phyloP scores from a whole-genome alignment of 176 grass and related monocot species.

The Musa troglodytarum region DNA sequence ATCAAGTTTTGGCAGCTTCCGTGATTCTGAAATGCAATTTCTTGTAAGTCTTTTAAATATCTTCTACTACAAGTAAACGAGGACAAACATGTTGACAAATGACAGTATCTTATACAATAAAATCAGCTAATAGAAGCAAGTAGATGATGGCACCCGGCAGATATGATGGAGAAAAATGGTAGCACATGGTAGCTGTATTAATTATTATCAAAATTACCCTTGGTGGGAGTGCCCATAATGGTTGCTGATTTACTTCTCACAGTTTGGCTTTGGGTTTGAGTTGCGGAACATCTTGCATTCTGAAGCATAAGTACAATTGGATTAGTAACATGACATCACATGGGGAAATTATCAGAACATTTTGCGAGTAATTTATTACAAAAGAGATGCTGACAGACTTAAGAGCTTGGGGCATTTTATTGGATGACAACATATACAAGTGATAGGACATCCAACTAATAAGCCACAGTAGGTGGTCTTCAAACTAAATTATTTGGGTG shows the following conservation, averaged over 20 bases:
- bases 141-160: too few species aligned
- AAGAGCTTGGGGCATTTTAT: background rate
- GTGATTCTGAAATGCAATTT: background rate
- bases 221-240: background rate
- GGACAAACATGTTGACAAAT: too few species aligned
- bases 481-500: too few species aligned
- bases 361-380: background rate
- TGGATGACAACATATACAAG: too few species aligned
- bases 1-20: constrained; percentile 1
- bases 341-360: background rate
- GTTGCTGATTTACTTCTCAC: background rate
- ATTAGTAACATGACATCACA: background rate
- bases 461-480: too few species aligned
- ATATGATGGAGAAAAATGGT: background rate
- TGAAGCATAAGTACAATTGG: background rate
- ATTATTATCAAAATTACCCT: background rate
- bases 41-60: background rate
- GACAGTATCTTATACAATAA: background rate
- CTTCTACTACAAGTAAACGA: background rate
- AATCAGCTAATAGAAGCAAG: background rate
- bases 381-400: background rate
- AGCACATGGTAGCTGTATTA: background rate
- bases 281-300: background rate
- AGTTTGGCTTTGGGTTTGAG: background rate
- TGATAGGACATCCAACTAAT: too few species aligned